Evolutionary conservation across 2,329 filamentous ascomycete genomes (phyloP).

Genomic region (Colletotrichum ledebouriae): DNA sequence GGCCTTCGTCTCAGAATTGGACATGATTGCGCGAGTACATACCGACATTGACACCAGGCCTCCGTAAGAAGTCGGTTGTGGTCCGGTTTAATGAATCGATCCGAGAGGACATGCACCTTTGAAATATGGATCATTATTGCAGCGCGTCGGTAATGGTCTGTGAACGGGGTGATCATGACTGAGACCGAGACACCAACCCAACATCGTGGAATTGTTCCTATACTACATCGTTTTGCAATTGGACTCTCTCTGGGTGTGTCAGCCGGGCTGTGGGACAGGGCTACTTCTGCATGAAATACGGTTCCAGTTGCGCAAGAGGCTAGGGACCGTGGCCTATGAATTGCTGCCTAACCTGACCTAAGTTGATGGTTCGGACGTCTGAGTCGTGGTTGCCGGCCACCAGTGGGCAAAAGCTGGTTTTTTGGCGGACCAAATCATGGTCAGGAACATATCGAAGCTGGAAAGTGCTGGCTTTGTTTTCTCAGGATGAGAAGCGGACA

Average conservation of each 20-base stretch:
- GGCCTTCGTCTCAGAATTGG: not conserved
- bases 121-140: too few species aligned
- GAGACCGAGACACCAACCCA: too few species aligned
- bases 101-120: too few species aligned
- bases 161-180: too few species aligned
- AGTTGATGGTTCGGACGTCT: slow-evolving; percentile 35
- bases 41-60: not conserved
- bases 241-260: slow-evolving; percentile 1
- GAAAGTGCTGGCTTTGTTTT: slow-evolving; percentile 23
- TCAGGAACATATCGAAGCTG: slow-evolving; percentile 15
- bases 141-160: too few species aligned
- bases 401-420: slow-evolving; percentile 19
- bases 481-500: not conserved
- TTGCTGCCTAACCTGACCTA: slow-evolving; percentile 40
- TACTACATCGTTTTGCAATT: not conserved
- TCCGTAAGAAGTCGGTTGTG: too few species aligned
- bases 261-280: slow-evolving; percentile 11
- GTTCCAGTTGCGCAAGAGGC: slow-evolving; percentile 19
- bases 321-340: slow-evolving; percentile 28
- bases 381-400: slow-evolving; percentile 28
- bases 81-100: not conserved
- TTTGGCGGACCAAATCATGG: slow-evolving; percentile 17
- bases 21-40: not conserved
- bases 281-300: slow-evolving; percentile 6
- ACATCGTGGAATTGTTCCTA: not conserved